Base-by-base conservation (phyloP, 2,329 filamentous ascomycete genomes). In the Orbilia brochopaga region DNA sequence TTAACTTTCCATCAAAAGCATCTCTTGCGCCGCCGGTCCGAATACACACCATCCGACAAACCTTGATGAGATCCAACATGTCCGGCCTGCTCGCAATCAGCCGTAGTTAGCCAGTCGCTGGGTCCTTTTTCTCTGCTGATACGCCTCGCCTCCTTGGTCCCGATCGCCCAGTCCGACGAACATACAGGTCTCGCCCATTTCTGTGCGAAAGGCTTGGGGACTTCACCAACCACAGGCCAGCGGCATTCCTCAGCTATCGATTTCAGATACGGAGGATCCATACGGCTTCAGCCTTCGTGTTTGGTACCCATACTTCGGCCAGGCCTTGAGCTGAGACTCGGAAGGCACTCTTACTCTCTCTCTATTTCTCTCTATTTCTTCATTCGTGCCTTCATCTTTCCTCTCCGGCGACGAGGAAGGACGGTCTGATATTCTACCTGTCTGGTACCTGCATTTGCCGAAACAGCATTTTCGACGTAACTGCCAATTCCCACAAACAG, bases 391-490 rank as follows among this genome's bases (percentile, higher is more conserved):
- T 11, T 15, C 6, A 27, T 24, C 54, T 24, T 19, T 53, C 52
- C 52, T 48, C 44, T 48, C 19, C n/a, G n/a, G 44, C 44, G n/a
- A 48, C 17, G 7, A 10, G n/a, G 44, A 48, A 10, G 44, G 44
- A 1, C 27, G 27, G 27, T 32, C 27, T 8, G 27, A 32, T 32
- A 66, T 66, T 23, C 24, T n/a, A 23, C 52, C 44, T 44, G 17
- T 19, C 8, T 60, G 55, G 67, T 72, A 72, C 67, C 67, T 72
- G 67, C 67, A 72, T 72, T 72, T 48, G 32, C 60, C 67, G 60
- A 64, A 56, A 52, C 67, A 64, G 53, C 59, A 64, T 63, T 63
- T 59, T 55, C 24, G 42, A 56, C 8, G 24, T 52, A 17, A 21
- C 44, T 48, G 27, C 53, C 37, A 55, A 63, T 64, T 56, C 59